Evolutionary conservation across 2,329 filamentous ascomycete species (phyloP), one percentile per base, ranked within the genome.

Genomic region (Pleomassaria siparia): DNA sequence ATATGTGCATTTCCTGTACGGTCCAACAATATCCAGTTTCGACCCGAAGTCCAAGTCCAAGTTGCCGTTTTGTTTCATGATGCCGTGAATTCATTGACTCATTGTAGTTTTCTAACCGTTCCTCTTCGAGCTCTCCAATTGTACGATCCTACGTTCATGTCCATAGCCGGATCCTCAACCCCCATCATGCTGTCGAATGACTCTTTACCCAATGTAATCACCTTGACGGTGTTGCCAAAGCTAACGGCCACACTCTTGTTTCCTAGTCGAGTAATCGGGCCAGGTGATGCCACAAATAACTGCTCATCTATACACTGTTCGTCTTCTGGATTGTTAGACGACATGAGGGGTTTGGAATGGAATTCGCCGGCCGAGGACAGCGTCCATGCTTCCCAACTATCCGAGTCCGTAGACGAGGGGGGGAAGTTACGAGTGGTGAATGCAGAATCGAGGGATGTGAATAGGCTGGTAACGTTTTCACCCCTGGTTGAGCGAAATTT

Each of bases 141-240:
- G 41, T 55, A 48, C 12, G 43, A 39, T 8, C 50, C 57, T 22
- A 54, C n/a, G 18, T 47, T 39, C 16, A 46, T 9, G 16, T 51
- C 50, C 2, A 49, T 24, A 25, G 22, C 29, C 5, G 45, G 30
- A 35, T 49, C 45, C 59, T 21, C 67, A 21, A 30, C 26, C 15
- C 36, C 32, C 55, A 13, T 21, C n/a, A 28, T 21, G 12, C 60
- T 71, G 35, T 85, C 82, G 57, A 86, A 87, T 25, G 80, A 75
- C 61, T 87, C 85, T 53, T 82, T 79, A 5, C 85, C 86, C 5
- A 86, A 74, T 2, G 81, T 82, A 46, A 91, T 78, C 42, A 91
- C 73, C 69, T 90, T 91, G 59, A 91, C 77, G 1, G 82, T 76
- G 55, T 90, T 88, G 11, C 87, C 88, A 49, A 91, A 83, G 0